These are phyloP conservation scores for Blastocystis sp. DNA, from an alignment of 352 stramenopile genomes.

Conservation along the genomic window DNA sequence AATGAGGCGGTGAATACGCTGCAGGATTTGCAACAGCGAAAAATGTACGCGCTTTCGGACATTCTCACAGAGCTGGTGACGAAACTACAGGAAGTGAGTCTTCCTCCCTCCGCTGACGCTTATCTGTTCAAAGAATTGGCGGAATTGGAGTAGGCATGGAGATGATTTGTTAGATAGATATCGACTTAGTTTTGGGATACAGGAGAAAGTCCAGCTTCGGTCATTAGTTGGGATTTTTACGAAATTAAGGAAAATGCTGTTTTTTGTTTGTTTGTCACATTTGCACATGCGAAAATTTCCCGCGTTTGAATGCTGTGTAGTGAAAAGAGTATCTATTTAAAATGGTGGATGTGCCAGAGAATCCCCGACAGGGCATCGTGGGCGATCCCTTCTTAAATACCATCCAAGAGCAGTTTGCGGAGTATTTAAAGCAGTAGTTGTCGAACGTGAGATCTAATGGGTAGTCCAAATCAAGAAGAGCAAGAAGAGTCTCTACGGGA, in stretches of 20 bases:
- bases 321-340: neutral
- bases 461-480: constrained; percentile 34
- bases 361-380: neutral
- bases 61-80: constrained; percentile 58
- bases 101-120: constrained; percentile 60
- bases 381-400: constrained; percentile 27
- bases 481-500: neutral
- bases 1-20: constrained; percentile 61
- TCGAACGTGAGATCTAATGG: neutral
- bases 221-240: constrained; percentile 61
- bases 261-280: neutral
- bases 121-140: constrained; percentile 63
- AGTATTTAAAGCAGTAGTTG: constrained; percentile 33
- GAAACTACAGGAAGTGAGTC: constrained; percentile 55
- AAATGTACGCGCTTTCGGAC: constrained; percentile 56
- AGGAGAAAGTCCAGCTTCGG: constrained; percentile 46
- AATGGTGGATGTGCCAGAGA: neutral
- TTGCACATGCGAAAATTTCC: too few relatives aligned
- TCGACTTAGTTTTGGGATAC: constrained; percentile 35
- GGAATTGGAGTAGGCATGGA: constrained; percentile 63
- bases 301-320: too few relatives aligned
- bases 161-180: neutral
- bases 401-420: constrained; percentile 46
- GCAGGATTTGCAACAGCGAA: constrained; percentile 7
- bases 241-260: constrained; percentile 52